phyloP scores from a whole-genome alignment of 2,329 filamentous ascomycete genomes.

The Colletotrichum brevisporum region DNA sequence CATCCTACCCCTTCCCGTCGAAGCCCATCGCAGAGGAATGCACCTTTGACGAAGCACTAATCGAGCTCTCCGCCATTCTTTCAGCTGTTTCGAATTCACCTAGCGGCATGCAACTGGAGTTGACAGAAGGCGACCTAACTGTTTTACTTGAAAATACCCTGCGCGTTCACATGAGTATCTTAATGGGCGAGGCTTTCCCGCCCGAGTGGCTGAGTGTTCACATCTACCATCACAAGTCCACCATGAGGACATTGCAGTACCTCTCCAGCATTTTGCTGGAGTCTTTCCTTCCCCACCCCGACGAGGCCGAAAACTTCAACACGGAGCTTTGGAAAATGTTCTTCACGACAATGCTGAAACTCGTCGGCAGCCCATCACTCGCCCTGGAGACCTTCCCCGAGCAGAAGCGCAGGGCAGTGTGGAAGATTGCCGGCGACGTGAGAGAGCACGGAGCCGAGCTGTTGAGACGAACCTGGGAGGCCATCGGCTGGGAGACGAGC shows the following conservation, averaged over 20 bases:
- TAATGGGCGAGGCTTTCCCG: slow-evolving; percentile 92
- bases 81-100: slow-evolving; percentile 84
- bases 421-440: slow-evolving; percentile 99
- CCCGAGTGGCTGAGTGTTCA: slow-evolving; percentile 91
- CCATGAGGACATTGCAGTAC: slow-evolving; percentile 88
- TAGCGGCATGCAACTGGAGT: slow-evolving; percentile 81
- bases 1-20: slow-evolving; percentile 88
- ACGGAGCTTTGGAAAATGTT: slow-evolving; percentile 95
- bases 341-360: slow-evolving; percentile 88
- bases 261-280: slow-evolving; percentile 85
- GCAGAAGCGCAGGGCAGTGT: slow-evolving; percentile 94
- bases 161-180: slow-evolving; percentile 88
- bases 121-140: slow-evolving; percentile 81
- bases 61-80: slow-evolving; percentile 90
- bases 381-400: slow-evolving; percentile 97
- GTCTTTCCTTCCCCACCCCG: slow-evolving; percentile 86
- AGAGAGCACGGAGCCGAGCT: slow-evolving; percentile 91
- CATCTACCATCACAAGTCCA: slow-evolving; percentile 92
- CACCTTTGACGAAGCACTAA: slow-evolving; percentile 85
- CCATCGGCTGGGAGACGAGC: slow-evolving; percentile 95
- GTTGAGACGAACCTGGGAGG: slow-evolving; percentile 89
- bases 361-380: slow-evolving; percentile 89
- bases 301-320: slow-evolving; percentile 92
- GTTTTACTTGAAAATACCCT: slow-evolving; percentile 83
- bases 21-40: slow-evolving; percentile 74